Conservation (phyloP, 2,329 filamentous ascomycete genomes). For the Fusarium subtropicale region DNA sequence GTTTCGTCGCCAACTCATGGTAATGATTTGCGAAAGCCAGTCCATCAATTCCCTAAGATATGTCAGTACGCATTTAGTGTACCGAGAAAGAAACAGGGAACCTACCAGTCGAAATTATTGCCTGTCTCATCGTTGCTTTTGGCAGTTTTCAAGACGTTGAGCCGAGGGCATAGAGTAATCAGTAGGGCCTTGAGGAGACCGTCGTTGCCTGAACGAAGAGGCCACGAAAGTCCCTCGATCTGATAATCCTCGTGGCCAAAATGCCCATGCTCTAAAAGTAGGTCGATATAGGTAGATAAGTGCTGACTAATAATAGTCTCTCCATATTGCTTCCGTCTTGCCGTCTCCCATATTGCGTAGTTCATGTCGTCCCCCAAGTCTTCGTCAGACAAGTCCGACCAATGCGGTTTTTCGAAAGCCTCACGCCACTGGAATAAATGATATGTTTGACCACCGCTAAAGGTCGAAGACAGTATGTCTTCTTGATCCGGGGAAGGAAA, state of each 20-base stretch:
- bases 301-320: background rate
- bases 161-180: background rate
- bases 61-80: background rate
- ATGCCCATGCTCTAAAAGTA: background rate
- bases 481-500: background rate
- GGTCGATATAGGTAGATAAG: background rate
- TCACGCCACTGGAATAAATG: background rate
- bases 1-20: background rate
- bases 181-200: background rate
- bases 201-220: background rate
- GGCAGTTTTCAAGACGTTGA: background rate
- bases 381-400: background rate
- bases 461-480: background rate
- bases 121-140: background rate
- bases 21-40: background rate
- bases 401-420: background rate
- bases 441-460: background rate
- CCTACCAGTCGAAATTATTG: accelerated
- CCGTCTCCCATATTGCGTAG: background rate
- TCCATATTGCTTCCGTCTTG: background rate
- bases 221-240: too few relatives aligned
- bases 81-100: background rate
- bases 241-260: background rate
- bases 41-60: background rate
- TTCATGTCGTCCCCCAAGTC: background rate